Percentiles rank a stretch among this genome's conserved stretches.
phyloP scores from a whole-genome alignment of 257 asterid species.

The Nicotiana noctiflora region DNA sequence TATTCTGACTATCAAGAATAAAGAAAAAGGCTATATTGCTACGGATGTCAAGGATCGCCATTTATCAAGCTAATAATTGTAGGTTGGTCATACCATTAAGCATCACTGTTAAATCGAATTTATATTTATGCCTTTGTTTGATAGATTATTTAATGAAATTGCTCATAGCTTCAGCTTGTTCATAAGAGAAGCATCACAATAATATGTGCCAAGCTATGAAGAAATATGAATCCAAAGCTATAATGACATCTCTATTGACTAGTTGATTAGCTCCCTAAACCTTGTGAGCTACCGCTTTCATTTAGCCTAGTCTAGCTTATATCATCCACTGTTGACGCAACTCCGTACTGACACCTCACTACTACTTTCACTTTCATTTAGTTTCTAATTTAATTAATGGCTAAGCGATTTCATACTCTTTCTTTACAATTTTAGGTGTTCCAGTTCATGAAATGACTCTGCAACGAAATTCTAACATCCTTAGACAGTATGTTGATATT shows the following conservation, averaged over 20 bases:
- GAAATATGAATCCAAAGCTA: neutral
- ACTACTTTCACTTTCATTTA: too few species aligned
- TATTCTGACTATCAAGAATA: neutral
- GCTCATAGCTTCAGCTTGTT: neutral
- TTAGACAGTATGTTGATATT: neutral
- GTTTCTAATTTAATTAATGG: too few species aligned
- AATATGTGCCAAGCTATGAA: neutral
- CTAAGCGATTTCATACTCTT: too few species aligned
- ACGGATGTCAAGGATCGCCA: neutral
- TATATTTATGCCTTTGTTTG: neutral
- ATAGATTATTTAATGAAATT: neutral
- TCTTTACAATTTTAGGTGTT: too few species aligned
- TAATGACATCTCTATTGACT: neutral
- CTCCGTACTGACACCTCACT: too few species aligned
- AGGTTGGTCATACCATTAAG: slow-evolving; percentile 30
- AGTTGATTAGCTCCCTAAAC: neutral
- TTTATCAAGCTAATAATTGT: neutral
- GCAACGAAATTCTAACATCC: neutral
- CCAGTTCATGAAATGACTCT: neutral
- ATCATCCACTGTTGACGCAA: too few species aligned
- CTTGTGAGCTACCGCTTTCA: neutral
- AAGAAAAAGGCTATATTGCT: neutral
- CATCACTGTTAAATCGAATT: slow-evolving; percentile 16
- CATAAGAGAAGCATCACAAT: neutral
- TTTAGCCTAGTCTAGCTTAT: neutral